phyloP scores from a whole-genome alignment of 2,329 filamentous ascomycete genomes.

The Hymenoscyphus occultus region DNA sequence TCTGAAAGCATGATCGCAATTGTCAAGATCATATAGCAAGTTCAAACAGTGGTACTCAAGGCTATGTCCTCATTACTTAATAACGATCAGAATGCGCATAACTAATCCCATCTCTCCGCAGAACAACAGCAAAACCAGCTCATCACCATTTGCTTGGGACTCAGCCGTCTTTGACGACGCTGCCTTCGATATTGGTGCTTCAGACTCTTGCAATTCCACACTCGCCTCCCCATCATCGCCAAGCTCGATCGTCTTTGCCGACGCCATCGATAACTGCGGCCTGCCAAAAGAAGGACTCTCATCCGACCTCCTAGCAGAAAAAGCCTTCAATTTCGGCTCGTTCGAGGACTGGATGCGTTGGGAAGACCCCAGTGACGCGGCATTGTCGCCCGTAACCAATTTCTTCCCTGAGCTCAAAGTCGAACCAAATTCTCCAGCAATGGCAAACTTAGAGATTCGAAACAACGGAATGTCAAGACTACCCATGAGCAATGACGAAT shows the following conservation, averaged over 20 bases:
- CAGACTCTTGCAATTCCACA: constrained; percentile 32
- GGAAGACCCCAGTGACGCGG: constrained; percentile 32
- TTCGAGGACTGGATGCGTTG: constrained; percentile 36
- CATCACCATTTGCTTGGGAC: constrained; percentile 25
- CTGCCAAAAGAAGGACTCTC: constrained; percentile 23
- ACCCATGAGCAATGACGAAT: constrained; percentile 21
- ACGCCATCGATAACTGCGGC: constrained; percentile 18
- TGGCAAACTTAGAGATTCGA: constrained; percentile 26
- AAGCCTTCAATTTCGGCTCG: constrained; percentile 30
- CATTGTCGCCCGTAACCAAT: constrained; percentile 30
- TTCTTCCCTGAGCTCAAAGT: constrained; percentile 33
- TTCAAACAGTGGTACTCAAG: not conserved
- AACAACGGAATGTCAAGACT: not conserved
- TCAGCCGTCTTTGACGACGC: constrained; percentile 22
- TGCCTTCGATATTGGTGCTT: constrained; percentile 16
- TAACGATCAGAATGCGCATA: not conserved
- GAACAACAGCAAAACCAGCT: constrained; percentile 20
- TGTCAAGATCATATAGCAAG: not conserved
- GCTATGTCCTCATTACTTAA: not conserved
- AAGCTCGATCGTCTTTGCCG: constrained; percentile 21
- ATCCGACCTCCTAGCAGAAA: constrained; percentile 23
- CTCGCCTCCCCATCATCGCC: constrained; percentile 30
- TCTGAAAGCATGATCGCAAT: not conserved
- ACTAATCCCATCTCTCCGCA: constrained; percentile 14
- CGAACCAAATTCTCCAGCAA: constrained; percentile 30